Base-by-base conservation (phyloP, 371 early-diverging fungal species). In the Parasitella parasitica region DNA sequence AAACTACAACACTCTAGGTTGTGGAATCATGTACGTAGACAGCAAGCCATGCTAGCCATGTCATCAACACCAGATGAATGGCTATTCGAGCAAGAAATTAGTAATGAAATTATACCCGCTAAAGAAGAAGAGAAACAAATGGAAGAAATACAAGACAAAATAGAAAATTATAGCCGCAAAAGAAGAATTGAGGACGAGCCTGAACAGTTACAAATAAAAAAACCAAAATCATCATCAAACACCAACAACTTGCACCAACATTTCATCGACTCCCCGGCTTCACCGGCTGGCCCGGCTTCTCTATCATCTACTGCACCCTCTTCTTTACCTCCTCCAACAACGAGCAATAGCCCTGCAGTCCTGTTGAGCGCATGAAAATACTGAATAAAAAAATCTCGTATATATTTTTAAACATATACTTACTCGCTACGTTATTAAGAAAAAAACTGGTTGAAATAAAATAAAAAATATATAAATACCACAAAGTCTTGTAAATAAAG, bases 241-340 rank as follows among this genome's bases (percentile, higher is more conserved):
- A 54, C 41, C 49, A 49, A 28, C 43, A 54, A 20, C 20, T 34
- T 48, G 30, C 59, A 59, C 37, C 43, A 38, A 30, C 38, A 54
- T 41, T 43, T 56, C 54, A 59, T 60, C 54, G 64, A 64, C 57
- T 55, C 64, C 49, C 59, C 67, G 61, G 53, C 62, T 61, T 46
- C 64, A 51, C 63, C 69, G 69, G 69, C 69, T 64, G 69, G 69
- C 37, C 69, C 69, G 69, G 64, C 49, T 59, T 46, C 60, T 66
- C 38, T 55, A 30, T 20, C 56, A 30, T 20, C 66, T 13, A 15
- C 68, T 46, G 12, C 67, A 48, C 28, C 63, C 16, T 27, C 66
- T 13, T 20, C 68, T 46, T 16, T 62, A 38, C 46, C 63, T 16
- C 39, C 49, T 37, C 48, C 63, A 28, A 20, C 43, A 2, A 49